phyloP scores from a whole-genome alignment of 2,329 filamentous ascomycete species.

The Penicillium glabrum region DNA sequence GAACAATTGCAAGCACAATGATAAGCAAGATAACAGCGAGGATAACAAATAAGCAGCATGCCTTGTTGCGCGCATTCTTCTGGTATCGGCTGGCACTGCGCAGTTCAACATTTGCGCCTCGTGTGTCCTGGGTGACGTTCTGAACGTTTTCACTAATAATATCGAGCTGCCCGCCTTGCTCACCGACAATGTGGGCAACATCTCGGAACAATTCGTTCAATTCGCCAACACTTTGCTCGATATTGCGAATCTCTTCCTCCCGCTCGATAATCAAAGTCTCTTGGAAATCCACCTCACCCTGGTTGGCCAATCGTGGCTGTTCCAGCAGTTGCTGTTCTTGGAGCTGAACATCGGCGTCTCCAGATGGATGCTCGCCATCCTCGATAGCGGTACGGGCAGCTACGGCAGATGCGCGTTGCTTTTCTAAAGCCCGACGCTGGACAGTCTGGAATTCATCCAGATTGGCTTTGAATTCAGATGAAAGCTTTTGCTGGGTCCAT shows the following conservation, averaged over 20 bases:
- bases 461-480: conserved; percentile 85
- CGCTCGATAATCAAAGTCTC: conserved; percentile 94
- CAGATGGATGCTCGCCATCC: conserved; percentile 38
- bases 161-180: conserved; percentile 87
- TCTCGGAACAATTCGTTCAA: conserved; percentile 96
- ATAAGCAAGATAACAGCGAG: conserved; percentile 86
- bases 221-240: conserved; percentile 93
- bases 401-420: conserved; percentile 81
- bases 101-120: conserved; percentile 82
- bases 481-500: conserved; percentile 93
- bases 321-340: conserved; percentile 71
- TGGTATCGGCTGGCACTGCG: conserved; percentile 86
- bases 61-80: conserved; percentile 91
- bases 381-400: conserved; percentile 81
- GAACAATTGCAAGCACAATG: conserved; percentile 79
- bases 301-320: conserved; percentile 76
- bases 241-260: conserved; percentile 94
- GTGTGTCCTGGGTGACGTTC: conserved; percentile 75
- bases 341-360: conserved; percentile 49
- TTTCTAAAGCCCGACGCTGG: conserved; percentile 88
- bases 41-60: conserved; percentile 87
- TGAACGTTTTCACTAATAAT: conserved; percentile 88
- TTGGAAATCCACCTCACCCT: conserved; percentile 97
- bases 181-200: conserved; percentile 94
- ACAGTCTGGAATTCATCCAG: conserved; percentile 88